These are phyloP conservation scores for Arachnomyces sp. DNA, from an alignment of 2,329 filamentous ascomycete species.

Conservation along the genomic window DNA sequence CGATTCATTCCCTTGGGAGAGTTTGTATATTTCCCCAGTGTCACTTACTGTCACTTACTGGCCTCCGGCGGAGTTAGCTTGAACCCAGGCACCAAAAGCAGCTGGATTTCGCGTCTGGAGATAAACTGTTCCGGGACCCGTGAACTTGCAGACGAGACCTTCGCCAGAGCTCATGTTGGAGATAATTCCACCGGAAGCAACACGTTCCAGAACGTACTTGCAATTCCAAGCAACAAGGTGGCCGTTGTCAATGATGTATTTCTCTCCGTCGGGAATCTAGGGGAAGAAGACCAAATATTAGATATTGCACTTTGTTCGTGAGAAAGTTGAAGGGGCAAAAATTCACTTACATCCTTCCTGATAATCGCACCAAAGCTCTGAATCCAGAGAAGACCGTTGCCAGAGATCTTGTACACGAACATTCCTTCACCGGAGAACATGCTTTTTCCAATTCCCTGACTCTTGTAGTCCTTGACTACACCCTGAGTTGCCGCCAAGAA, in stretches of 20 bases:
- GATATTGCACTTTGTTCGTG: neutral
- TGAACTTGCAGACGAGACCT: slow-evolving; percentile 90
- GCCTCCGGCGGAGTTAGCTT: slow-evolving; percentile 27
- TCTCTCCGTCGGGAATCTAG: slow-evolving; percentile 56
- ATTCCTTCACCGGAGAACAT: slow-evolving; percentile 91
- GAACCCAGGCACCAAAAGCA: slow-evolving; percentile 50
- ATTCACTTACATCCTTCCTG: slow-evolving; percentile 70
- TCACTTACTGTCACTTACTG: too few relatives aligned
- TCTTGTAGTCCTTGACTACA: slow-evolving; percentile 80
- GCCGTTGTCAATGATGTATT: slow-evolving; percentile 87
- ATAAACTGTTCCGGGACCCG: slow-evolving; percentile 80
- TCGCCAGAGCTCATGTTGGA: slow-evolving; percentile 75
- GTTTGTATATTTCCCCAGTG: too few relatives aligned
- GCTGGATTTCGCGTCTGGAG: slow-evolving; percentile 84
- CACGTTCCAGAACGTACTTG: slow-evolving; percentile 83
- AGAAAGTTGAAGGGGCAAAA: slow-evolving; percentile 1
- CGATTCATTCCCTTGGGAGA: too few relatives aligned
- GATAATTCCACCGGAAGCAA: slow-evolving; percentile 86
- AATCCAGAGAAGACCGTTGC: slow-evolving; percentile 77
- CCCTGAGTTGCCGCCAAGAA: slow-evolving; percentile 81
- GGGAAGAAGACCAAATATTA: neutral
- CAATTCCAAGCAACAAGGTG: slow-evolving; percentile 96
- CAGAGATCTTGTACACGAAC: slow-evolving; percentile 80
- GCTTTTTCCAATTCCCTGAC: slow-evolving; percentile 77
- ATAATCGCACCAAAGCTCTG: slow-evolving; percentile 93